Evolutionary conservation across 176 grass and related monocot species (phyloP), one percentile per base, ranked within the genome.

Genomic region (Bromus sterilis): DNA sequence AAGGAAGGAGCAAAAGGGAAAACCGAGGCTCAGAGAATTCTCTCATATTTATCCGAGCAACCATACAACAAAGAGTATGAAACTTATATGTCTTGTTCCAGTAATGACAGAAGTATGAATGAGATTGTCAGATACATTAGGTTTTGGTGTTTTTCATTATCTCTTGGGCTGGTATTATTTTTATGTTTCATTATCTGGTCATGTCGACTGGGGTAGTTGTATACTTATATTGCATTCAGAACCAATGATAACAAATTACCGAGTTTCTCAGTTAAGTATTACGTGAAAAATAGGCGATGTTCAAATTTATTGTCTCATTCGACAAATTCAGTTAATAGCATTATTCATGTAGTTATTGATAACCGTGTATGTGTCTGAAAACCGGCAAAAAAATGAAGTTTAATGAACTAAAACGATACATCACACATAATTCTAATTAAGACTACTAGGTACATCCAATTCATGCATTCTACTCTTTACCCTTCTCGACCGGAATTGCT

Each of bases 401-500:
- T 35, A 4, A 7, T 24, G 16, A 64, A 37, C 25, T 37, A 77
- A 77, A 3, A 59, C 10, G 33, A 59, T 37, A 81, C 37, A 71
- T 7, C 11, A 55, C 2, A 44, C 13, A n/a, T 15, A 9, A 25
- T 32, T 75, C 34, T 20, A 9, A 56, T 31, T 51, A 48, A 59
- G 37, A 79, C 11, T 78, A 11, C 24, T 7, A 76, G 35, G 81
- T 40, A 79, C 23, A 79, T 61, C 42, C 11, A 21, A 64, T 76
- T 69, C 3, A 36, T 18, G 58, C 25, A 78, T 48, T 11, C 1
- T 14, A 74, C 46, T 79, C 11, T 25, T 88, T 91, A 94, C 95
- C 92, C 92, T 93, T 93, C 74, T 90, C 26, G 87, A 68, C 21
- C 76, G 87, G 51, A 73, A 65, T 34, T 82, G 71, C 81, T 85